Evolutionary conservation across 805 yeast species (phyloP).

Genomic region (Candida caryicola): DNA sequence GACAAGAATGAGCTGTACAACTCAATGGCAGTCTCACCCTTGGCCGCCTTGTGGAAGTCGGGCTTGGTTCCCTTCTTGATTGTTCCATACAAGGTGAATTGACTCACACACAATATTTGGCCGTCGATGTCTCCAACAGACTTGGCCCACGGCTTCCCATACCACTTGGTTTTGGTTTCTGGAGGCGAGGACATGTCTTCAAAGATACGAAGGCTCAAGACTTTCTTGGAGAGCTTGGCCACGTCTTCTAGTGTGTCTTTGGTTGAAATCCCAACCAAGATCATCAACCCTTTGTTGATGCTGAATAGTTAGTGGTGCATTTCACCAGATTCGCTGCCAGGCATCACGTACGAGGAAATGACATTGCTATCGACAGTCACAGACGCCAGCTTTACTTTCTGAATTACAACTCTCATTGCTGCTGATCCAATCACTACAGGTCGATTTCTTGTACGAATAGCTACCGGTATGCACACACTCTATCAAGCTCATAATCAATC

Average conservation of each 20-base stretch:
- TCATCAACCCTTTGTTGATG: slow-evolving; percentile 70
- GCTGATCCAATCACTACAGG: too few species aligned
- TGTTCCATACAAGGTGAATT: slow-evolving; percentile 84
- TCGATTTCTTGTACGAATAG: not conserved
- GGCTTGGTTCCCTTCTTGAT: slow-evolving; percentile 92
- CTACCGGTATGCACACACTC: not conserved
- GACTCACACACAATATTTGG: slow-evolving; percentile 83
- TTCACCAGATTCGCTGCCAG: not conserved
- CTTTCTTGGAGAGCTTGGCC: slow-evolving; percentile 61
- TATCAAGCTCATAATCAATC: too few species aligned
- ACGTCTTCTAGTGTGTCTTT: slow-evolving; percentile 78
- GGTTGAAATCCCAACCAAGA: slow-evolving; percentile 80
- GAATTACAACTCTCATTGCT: slow-evolving; percentile 91
- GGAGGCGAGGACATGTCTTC: slow-evolving; percentile 53
- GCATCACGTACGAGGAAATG: slow-evolving; percentile 53
- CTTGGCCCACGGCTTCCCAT: slow-evolving; percentile 75
- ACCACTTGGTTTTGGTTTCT: slow-evolving; percentile 45
- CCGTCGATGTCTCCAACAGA: slow-evolving; percentile 55
- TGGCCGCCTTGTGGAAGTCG: slow-evolving; percentile 89
- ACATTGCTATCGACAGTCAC: slow-evolving; percentile 75
- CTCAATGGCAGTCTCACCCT: slow-evolving; percentile 56
- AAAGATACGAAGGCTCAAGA: slow-evolving; percentile 65
- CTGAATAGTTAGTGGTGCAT: slow-evolving; percentile 9
- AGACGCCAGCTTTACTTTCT: slow-evolving; percentile 83
- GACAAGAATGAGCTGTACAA: slow-evolving; percentile 54